These are phyloP conservation scores for Hypoxylon intermedium DNA, from an alignment of 495 filamentous ascomycete genomes.

Conservation along the genomic window DNA sequence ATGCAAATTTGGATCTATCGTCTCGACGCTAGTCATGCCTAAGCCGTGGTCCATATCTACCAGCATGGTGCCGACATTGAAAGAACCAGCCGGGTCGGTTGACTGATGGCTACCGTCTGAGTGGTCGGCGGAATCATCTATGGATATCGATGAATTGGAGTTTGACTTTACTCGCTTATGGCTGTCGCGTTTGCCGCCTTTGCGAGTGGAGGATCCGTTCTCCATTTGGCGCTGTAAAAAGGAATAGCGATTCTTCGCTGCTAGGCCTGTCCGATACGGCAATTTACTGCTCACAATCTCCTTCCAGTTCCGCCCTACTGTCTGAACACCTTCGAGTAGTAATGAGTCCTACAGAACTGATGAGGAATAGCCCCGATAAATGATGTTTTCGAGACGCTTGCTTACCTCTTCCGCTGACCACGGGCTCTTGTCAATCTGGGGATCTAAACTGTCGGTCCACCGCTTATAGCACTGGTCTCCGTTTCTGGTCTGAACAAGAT, in stretches of 20 bases:
- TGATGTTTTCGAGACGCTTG: neutral
- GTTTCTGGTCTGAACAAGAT: constrained; percentile 41
- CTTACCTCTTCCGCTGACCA: constrained; percentile 45
- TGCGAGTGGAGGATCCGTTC: neutral
- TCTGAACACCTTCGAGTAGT: constrained; percentile 39
- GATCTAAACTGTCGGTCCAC: constrained; percentile 44
- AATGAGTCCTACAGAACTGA: constrained; percentile 34
- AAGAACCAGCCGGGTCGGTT: neutral
- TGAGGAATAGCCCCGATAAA: neutral
- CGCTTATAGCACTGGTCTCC: constrained; percentile 48
- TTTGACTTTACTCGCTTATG: neutral
- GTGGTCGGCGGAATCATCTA: neutral
- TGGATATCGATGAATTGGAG: neutral
- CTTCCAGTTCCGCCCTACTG: constrained; percentile 46
- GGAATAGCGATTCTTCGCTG: constrained; percentile 49
- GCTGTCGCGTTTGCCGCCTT: neutral
- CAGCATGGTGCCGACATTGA: neutral
- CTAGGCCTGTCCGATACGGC: constrained; percentile 45
- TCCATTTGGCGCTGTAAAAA: constrained; percentile 29
- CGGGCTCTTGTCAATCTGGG: constrained; percentile 45
- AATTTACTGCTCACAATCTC: constrained; percentile 45
- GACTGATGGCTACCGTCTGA: neutral
- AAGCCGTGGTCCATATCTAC: neutral
- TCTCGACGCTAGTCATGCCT: neutral
- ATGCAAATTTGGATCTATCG: neutral